These are phyloP conservation scores for Schizosaccharomyces osmophilus DNA, from an alignment of 805 yeast species.

Conservation along the genomic window DNA sequence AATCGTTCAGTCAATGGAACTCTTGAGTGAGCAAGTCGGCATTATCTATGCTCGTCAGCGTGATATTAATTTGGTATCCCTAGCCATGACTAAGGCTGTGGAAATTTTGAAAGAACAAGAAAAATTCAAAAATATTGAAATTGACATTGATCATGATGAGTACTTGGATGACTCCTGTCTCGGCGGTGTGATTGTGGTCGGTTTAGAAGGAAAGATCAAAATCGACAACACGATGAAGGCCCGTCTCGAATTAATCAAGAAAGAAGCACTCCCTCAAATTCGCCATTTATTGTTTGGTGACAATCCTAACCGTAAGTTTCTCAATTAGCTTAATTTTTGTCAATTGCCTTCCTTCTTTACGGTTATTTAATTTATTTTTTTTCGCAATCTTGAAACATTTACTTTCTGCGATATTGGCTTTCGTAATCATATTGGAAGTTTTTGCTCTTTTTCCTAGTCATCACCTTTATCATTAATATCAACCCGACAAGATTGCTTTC, in stretches of 20 bases:
- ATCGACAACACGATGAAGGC: conserved; percentile 85
- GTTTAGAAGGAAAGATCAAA: conserved; percentile 57
- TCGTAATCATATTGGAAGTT: background rate
- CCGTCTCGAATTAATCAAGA: conserved; percentile 60
- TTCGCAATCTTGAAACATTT: background rate
- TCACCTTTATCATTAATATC: too few relatives aligned
- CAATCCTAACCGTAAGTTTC: background rate
- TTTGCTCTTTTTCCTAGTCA: background rate
- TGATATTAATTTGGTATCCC: conserved; percentile 36
- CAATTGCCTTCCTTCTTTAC: background rate
- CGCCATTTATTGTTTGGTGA: conserved; percentile 67
- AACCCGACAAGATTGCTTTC: too few relatives aligned
- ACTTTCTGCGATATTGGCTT: background rate
- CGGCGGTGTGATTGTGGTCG: conserved; percentile 65
- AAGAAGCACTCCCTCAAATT: conserved; percentile 75
- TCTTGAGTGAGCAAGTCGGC: conserved; percentile 36
- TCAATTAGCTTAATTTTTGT: background rate
- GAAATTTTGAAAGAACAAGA: conserved; percentile 39
- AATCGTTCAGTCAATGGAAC: conserved; percentile 33
- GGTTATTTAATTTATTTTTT: background rate
- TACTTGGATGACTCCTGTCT: conserved; percentile 38
- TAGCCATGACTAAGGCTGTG: conserved; percentile 36
- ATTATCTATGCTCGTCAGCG: conserved; percentile 36
- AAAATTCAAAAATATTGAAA: conserved; percentile 25
- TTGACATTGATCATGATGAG: conserved; percentile 30